Evolutionary conservation across 2,329 filamentous ascomycete species (phyloP), one percentile per base, ranked within the genome.

Genomic region (Canariomyces notabilis): DNA sequence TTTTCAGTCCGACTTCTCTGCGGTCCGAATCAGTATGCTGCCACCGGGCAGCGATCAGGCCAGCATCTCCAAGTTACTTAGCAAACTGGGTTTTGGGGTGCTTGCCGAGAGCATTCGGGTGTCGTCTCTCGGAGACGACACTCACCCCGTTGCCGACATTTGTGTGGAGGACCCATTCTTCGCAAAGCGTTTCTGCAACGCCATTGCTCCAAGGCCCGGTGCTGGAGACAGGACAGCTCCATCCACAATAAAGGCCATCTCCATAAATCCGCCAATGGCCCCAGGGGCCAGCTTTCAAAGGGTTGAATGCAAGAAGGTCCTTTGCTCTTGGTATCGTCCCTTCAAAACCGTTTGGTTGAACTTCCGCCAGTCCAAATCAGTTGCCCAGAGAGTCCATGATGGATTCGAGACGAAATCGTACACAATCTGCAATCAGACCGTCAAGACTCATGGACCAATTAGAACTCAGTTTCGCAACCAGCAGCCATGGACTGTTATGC

Each of bases 281-380:
- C 42, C 46, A 0, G 59, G 53, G 2, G 58, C 59, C 4, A 61
- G 50, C 29, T 51, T 59, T n/a, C 57, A 58, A 4, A 59, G 58
- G 0, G 59, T 68, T 0, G 64, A 69, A 15, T 61, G 59, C 34
- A 64, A 57, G 37, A 63, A 64, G 34, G 57, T 70, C 0, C 57
- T 61, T 22, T 61, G 59, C 22, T 68, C 65, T 7, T 70, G 67
- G 67, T 60, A 67, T 44, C 60, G 59, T 16, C 52, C 66, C 7
- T 53, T 35, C 5, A 57, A 48, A 11, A 57, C 52, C 1, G 63
- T 46, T 0, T 62, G 52, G 52, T 50, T 70, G 4, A 61, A 57
- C 16, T 69, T 66, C 43, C 49, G 42, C n/a, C n/a, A n/a, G 6
- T 5, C 15, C 26, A 29, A 2, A 32, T 29, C 1, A 4, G 38